Base-by-base conservation (phyloP, 2,329 filamentous ascomycete genomes). In the Alternaria viburni region DNA sequence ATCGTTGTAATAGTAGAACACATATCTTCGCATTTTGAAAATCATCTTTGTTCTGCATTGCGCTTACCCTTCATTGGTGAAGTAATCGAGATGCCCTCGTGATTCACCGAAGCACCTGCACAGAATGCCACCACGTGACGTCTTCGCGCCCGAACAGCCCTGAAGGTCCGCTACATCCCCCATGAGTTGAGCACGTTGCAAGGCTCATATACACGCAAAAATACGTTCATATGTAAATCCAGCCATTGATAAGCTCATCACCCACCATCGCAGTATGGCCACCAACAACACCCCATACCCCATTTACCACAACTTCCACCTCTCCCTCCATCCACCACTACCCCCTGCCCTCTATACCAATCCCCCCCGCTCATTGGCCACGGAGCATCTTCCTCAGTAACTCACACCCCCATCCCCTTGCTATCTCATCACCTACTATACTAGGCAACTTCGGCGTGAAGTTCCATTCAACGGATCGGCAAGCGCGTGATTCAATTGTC, bases 371-470 rank as follows among this genome's bases (percentile, higher is more conserved):
- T 10, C 15, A 41, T 41, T 41, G 36, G 36, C 36, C 36, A 41
- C 36, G 36, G 36, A 41, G 36, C 36, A 41, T 41, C 36, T 41
- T 41, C 36, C 36, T 41, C 36, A 41, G 36, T 17, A 41, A 41
- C 36, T 41, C 36, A 41, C 36, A 41, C 36, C n/a, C 2, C 3
- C 1, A 0, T 5, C 9, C n/a, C n/a, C 32, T 0, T 0, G 9
- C 0, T 17, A 2, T 17, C 4, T 2, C 9, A 2, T 0, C 1
- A 41, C 36, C 36, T 41, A 41, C 36, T 2, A 2, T 1, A 11
- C n/a, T 17, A 41, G 36, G 36, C 36, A 41, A 17, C 36, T 41
- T 41, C 36, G 36, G 36, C n/a, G 36, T 41, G 5, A 41, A 41
- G 8, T 11, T 17, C 36, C 36, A 41, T 36, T 7, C 3, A 7